Evolutionary conservation across 208 protist genomes (phyloP).

Genomic region (Leishmania gerbilli): DNA sequence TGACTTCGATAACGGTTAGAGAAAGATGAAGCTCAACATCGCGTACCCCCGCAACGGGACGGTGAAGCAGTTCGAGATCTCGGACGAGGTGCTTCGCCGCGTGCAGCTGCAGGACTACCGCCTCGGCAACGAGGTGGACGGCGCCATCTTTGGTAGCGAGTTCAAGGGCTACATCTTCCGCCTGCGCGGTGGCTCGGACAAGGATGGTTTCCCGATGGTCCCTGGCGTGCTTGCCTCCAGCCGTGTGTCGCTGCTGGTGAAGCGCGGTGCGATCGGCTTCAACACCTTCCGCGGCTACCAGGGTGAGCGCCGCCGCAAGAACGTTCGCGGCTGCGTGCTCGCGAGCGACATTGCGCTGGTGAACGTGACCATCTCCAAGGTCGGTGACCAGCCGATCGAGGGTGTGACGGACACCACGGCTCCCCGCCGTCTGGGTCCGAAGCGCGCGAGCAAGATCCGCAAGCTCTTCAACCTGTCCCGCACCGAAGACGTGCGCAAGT

Average conservation of each 20-base stretch:
- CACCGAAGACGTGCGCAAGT: conserved; percentile 98
- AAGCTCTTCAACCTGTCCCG: conserved; percentile 99
- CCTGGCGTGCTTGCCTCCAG: conserved; percentile 97
- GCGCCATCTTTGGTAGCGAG: conserved; percentile 69
- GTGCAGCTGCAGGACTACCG: conserved; percentile 87
- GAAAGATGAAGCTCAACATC: conserved; percentile 92
- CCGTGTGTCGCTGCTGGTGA: conserved; percentile 98
- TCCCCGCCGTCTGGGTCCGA: conserved; percentile 98
- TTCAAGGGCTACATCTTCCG: conserved; percentile 98
- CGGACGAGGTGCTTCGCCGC: conserved; percentile 82
- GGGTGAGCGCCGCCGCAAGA: conserved; percentile 98
- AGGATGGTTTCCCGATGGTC: conserved; percentile 99
- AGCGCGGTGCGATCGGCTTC: conserved; percentile 92
- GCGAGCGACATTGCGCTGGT: conserved; percentile 96
- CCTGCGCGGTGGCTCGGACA: conserved; percentile 99
- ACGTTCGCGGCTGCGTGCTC: conserved; percentile 99
- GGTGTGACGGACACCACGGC: conserved; percentile 96
- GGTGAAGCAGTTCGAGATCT: conserved; percentile 89
- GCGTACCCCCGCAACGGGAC: conserved; percentile 88
- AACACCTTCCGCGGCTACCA: conserved; percentile 91
- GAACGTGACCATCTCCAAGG: conserved; percentile 97
- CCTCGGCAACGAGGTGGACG: conserved; percentile 82
- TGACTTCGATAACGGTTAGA: conserved; percentile 14
- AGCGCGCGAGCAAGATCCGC: conserved; percentile 99
- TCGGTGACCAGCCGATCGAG: conserved; percentile 95